Evolutionary conservation across 768 basidiomycete species (phyloP).

Genomic region (Amanita phalloides): DNA sequence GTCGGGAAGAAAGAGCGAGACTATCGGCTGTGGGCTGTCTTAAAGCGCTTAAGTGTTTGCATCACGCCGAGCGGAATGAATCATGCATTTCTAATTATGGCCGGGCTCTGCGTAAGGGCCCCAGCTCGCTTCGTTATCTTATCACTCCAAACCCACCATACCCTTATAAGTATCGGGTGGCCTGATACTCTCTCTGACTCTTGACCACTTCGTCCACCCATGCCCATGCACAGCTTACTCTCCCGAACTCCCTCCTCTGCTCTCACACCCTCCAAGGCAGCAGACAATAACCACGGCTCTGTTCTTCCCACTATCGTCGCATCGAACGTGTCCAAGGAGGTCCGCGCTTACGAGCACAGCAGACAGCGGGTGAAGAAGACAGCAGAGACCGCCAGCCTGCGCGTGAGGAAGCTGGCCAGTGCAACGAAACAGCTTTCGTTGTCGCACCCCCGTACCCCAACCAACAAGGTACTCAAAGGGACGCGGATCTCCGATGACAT

Average conservation of each 20-base stretch:
- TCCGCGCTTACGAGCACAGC: slow-evolving; percentile 38
- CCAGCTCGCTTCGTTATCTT: slow-evolving; percentile 3
- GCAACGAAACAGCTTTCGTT: slow-evolving; percentile 3
- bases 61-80: neutral
- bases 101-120: slow-evolving; percentile 7
- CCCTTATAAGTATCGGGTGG: neutral
- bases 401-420: slow-evolving; percentile 19
- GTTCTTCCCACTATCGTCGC: neutral
- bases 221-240: neutral
- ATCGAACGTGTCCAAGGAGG: slow-evolving; percentile 19
- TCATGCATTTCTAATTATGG: neutral
- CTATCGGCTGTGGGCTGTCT: neutral
- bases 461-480: slow-evolving; percentile 6
- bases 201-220: neutral
- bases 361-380: slow-evolving; percentile 35
- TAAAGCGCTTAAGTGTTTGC: no score
- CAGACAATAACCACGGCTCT: neutral
- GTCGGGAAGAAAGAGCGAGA: neutral
- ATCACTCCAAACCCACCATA: neutral
- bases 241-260: neutral
- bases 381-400: slow-evolving; percentile 25
- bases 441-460: slow-evolving; percentile 4
- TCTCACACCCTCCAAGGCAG: neutral
- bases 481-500: slow-evolving; percentile 8
- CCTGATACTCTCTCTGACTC: neutral